Evolutionary conservation across 169 alveolate species (phyloP), one percentile per base, ranked within the genome.

Genomic region (Toxoplasma gondii): DNA sequence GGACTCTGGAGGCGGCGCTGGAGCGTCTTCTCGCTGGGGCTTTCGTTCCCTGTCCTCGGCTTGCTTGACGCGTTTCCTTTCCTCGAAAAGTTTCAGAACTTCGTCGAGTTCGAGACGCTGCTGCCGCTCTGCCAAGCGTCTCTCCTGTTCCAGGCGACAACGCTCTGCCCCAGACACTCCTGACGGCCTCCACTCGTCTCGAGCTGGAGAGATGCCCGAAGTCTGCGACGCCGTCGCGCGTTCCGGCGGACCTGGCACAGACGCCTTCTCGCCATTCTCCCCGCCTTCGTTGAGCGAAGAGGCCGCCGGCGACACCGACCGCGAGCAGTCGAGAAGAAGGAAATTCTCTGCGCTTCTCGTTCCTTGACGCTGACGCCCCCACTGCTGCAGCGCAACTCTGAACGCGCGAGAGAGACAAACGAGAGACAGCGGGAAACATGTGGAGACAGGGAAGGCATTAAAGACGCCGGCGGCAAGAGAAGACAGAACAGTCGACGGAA

Each of bases 151-250:
- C 34, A 82, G 53, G 53, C 67, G 53, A 43, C 38, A 82, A 34
- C 64, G 1, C 90, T 82, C 90, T 4, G 90, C 90, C 67, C 69
- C 90, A 0, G 90, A 29, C 24, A 82, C 12, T 12, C 90, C 69
- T 39, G 53, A 67, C 24, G 5, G 4, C 41, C 90, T 36, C 44
- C 43, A 16, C 84, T 74, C 84, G 16, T 24, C 81, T 4, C 41
- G 41, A 69, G 81, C 38, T n/a, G n/a, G n/a, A n/a, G 41, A 5
- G 82, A 12, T 7, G 38, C 36, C 31, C 31, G 41, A 7, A 24
- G 38, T 17, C 82, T 12, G 31, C 82, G 38, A 34, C 41, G 31
- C 41, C 38, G 31, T 34, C 31, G 41, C 67, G 9, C 67, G 67
- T 53, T 19, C 82, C 41, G 38, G 12, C 41, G 38, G 36, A 24